Conservation (phyloP, 1,139 yeast species). For the Meyerozyma guilliermondii region DNA sequence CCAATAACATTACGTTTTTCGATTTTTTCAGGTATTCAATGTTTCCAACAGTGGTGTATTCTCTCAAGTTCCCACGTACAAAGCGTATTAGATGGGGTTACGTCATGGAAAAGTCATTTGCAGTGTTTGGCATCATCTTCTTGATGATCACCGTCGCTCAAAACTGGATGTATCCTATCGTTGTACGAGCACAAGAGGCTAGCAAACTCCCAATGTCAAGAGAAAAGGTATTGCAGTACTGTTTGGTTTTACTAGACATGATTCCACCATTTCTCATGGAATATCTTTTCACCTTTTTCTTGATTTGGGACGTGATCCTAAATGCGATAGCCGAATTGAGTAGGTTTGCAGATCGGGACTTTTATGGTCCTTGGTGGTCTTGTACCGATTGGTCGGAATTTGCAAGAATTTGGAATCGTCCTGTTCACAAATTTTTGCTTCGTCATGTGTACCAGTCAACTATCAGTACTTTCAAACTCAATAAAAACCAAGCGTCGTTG, state of each 20-base stretch:
- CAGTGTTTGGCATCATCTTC: constrained; percentile 81
- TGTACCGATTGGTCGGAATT: constrained; percentile 92
- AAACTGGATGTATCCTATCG: constrained; percentile 70
- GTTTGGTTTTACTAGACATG: constrained; percentile 63
- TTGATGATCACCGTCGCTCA: constrained; percentile 84
- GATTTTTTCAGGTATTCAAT: constrained; percentile 75
- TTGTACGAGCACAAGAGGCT: constrained; percentile 51
- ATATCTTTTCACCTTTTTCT: constrained; percentile 74
- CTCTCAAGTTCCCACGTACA: constrained; percentile 77
- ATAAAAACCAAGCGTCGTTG: constrained; percentile 65
- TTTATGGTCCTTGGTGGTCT: constrained; percentile 98
- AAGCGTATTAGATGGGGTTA: constrained; percentile 62
- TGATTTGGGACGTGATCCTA: constrained; percentile 92
- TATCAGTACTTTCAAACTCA: constrained; percentile 67
- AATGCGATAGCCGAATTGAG: constrained; percentile 88
- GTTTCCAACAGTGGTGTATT: constrained; percentile 89
- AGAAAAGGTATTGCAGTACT: constrained; percentile 49
- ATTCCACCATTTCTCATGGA: constrained; percentile 74
- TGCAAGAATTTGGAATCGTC: constrained; percentile 91
- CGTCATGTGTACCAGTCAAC: constrained; percentile 94
- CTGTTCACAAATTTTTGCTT: constrained; percentile 85
- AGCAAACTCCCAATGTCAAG: constrained; percentile 40
- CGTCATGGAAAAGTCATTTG: constrained; percentile 65
- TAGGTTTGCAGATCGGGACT: constrained; percentile 80
- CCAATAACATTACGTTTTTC: constrained; percentile 57